Evolutionary conservation across 2,329 filamentous ascomycete species (phyloP), one percentile per base, ranked within the genome.

Genomic region (Byssothecium circinans): DNA sequence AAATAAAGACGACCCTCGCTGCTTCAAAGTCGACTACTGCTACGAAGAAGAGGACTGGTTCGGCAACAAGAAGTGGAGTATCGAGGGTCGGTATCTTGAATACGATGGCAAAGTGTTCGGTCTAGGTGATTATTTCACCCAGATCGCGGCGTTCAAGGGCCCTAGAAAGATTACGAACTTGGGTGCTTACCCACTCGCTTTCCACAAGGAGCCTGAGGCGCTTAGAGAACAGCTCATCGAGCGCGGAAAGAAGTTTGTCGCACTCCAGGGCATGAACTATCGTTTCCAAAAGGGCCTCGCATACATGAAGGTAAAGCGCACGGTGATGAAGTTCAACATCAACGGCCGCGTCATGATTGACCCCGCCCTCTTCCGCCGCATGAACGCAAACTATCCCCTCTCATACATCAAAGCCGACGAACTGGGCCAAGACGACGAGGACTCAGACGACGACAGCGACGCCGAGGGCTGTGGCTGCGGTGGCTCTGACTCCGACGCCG

Each of bases 291-390:
- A 91, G 45, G 91, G 91, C 2, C 84, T 95, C 73, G 90, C 88
- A 0, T 95, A 90, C 70, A 83, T 84, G 75, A 95, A 92, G 75
- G 86, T 87, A 69, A 89, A 89, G 75, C 86, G 86, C 60, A 75
- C 79, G 49, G 75, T 89, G 12, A 75, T 88, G 65, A 92, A 90
- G 68, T 86, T 95, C 70, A 90, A 90, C 63, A 86, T 95, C 68
- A 89, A 91, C 53, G 88, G 90, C 15, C 85, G 91, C 23, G 81
- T 95, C 53, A 96, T 96, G 90, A 78, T 96, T 19, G 91, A 96
- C 63, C 84, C 89, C 0, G 84, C 84, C 3, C 88, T 88, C 34
- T 91, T 95, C 72, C 83, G 89, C 8, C 83, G 89, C 27, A 88
- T 92, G 68, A 89, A 94, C 57, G 88, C 91, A 1, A 95, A 95